Evolutionary conservation across 2,329 filamentous ascomycete species (phyloP).

Genomic region (Ascomycota sp.): DNA sequence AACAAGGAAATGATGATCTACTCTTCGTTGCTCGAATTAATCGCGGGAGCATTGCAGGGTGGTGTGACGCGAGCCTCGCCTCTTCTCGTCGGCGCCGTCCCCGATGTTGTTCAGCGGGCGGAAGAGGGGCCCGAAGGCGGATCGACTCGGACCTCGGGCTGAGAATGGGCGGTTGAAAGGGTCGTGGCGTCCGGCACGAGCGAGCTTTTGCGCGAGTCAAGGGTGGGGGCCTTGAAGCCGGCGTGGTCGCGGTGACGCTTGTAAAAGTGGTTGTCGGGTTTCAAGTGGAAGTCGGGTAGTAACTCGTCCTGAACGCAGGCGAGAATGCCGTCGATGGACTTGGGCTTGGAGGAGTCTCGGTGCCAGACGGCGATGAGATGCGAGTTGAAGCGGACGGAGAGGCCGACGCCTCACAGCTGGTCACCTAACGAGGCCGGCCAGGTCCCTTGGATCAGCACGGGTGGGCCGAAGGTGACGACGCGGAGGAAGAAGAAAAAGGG

Average conservation of each 20-base stretch:
- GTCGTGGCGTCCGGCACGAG: no score
- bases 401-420: constrained; percentile 75
- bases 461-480: background rate
- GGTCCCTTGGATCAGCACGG: background rate
- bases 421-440: constrained; percentile 37
- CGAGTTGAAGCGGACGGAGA: constrained; percentile 75
- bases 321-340: constrained; percentile 56
- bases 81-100: no score
- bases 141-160: no score
- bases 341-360: constrained; percentile 62
- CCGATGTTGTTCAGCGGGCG: no score
- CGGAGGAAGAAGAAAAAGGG: background rate
- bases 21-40: no score
- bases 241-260: constrained; percentile 80
- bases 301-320: constrained; percentile 54
- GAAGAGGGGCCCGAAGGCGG: no score
- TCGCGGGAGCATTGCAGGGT: no score
- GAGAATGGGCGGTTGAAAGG: no score
- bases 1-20: no score
- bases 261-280: constrained; percentile 57
- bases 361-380: constrained; percentile 88
- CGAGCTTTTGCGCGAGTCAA: no score
- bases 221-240: no score
- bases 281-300: constrained; percentile 51
- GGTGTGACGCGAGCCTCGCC: no score